A percentile compares a stretch with the other conserved stretches of the same genome.
phyloP scores from a whole-genome alignment of 2,329 filamentous ascomycete genomes.

The Cadophora luteo-olivacea region DNA sequence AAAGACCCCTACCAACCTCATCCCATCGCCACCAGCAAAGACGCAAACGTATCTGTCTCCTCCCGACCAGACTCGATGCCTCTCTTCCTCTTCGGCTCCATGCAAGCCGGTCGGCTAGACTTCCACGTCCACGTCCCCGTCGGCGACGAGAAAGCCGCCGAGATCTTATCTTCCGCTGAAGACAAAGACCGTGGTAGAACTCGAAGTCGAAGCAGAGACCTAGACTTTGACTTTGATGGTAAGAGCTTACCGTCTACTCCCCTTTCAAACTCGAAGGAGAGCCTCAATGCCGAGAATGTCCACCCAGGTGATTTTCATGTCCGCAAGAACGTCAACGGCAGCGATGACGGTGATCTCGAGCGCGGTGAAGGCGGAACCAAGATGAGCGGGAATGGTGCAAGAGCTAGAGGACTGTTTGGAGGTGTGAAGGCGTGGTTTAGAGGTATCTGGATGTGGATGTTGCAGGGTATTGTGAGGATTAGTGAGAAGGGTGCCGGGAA shows the following conservation, averaged over 20 bases:
- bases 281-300: not conserved
- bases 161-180: not conserved
- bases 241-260: not conserved
- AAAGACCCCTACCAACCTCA: not conserved
- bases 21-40: not conserved
- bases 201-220: not conserved
- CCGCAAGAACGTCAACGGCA: not conserved
- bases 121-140: not conserved
- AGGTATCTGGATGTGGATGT: no score
- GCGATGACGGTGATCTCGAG: not conserved
- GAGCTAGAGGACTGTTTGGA: no score
- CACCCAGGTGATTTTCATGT: not conserved
- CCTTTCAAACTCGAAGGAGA: not conserved
- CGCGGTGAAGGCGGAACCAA: not conserved
- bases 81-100: not conserved
- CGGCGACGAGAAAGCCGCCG: not conserved
- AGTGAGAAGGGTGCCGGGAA: no score
- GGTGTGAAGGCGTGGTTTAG: no score
- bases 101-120: not conserved
- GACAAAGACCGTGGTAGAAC: not conserved
- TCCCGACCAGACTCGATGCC: not conserved
- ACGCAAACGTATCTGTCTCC: not conserved
- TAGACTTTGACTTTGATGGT: not conserved
- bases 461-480: no score
- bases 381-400: no score